Evolutionary conservation across 495 filamentous ascomycete species (phyloP), one percentile per base, ranked within the genome.

Genomic region (Penicillium tannophilum): DNA sequence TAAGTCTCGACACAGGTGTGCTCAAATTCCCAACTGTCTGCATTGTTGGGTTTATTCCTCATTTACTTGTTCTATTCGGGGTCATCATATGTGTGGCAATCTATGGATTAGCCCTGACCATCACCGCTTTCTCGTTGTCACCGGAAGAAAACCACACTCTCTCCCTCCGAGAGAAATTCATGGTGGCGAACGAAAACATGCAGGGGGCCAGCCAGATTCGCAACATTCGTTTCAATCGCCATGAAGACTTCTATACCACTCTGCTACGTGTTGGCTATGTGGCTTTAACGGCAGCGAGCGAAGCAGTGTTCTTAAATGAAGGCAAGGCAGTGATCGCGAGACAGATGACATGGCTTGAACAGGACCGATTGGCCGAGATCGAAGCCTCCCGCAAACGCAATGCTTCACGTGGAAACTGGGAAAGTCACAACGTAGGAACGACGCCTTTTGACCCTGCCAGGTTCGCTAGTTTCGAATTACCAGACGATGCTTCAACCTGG

Each of bases 251-350:
- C 72, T 98, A 97, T 68, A 96, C 90, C 0, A 87, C 91, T 0
- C 79, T 98, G 8, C 82, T 98, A 16, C 88, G 91, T 49, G 81
- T 90, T 33, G 94, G 94, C 0, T 98, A 96, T 63, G 84, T 84
- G 17, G 86, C 91, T 36, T 82, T 98, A 49, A 96, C 91, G 1
- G 91, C 93, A 62, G 94, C 95, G 0, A 95, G 90, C 59, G 92
- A 98, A 69, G 93, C 94, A 1, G 95, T 98, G 0, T 98, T 95
- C 67, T 80, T 98, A 20, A 93, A 96, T 52, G 94, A 98, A 74
- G 92, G 92, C 12, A 82, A 82, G 28, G 76, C 77, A n/a, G 85
- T 98, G 20, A 84, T 84, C 49, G 77, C 96, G 10, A 83, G 86
- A 39, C 77, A 78, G n/a, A 86, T 87, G 76, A 98, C 95, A 0